Percentiles rank a stretch among this genome's conserved stretches.
Conservation (phyloP, 495 filamentous ascomycete species). For the Aspergillus hancockii region DNA sequence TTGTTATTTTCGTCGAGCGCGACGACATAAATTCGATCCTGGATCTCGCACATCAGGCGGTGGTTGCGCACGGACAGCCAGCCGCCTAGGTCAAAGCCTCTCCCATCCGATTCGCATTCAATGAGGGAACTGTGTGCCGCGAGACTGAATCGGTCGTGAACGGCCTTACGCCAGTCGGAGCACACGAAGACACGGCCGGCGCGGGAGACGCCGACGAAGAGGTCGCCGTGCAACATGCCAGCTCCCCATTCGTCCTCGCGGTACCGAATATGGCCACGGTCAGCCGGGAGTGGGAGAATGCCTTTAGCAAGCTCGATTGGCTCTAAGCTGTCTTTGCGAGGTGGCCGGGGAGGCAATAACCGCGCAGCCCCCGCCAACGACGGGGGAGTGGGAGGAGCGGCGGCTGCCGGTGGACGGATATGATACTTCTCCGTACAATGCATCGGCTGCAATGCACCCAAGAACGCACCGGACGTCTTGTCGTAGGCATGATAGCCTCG, state of each 20-base stretch:
- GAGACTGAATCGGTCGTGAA: constrained; percentile 24
- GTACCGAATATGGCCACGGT: constrained; percentile 31
- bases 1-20: constrained; percentile 35
- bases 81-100: constrained; percentile 39
- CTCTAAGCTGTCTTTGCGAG: constrained; percentile 25
- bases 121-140: constrained; percentile 29
- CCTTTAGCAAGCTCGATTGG: constrained; percentile 31
- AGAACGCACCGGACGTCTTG: constrained; percentile 29
- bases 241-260: constrained; percentile 42
- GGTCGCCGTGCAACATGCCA: constrained; percentile 36
- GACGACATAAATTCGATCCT: constrained; percentile 39
- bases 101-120: constrained; percentile 40
- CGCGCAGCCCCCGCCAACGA: constrained; percentile 23
- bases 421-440: constrained; percentile 33
- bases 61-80: constrained; percentile 44
- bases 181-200: constrained; percentile 41
- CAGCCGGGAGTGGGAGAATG: constrained; percentile 26
- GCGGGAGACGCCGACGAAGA: constrained; percentile 43
- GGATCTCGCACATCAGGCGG: constrained; percentile 45
- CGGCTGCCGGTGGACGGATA: constrained; percentile 26
- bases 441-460: constrained; percentile 35
- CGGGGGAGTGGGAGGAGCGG: constrained; percentile 17
- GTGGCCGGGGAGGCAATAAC: constrained; percentile 13
- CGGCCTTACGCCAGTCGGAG: constrained; percentile 39
- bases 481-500: constrained; percentile 37